phyloP scores from a whole-genome alignment of 176 grass and related monocot species.

The Canna indica region DNA sequence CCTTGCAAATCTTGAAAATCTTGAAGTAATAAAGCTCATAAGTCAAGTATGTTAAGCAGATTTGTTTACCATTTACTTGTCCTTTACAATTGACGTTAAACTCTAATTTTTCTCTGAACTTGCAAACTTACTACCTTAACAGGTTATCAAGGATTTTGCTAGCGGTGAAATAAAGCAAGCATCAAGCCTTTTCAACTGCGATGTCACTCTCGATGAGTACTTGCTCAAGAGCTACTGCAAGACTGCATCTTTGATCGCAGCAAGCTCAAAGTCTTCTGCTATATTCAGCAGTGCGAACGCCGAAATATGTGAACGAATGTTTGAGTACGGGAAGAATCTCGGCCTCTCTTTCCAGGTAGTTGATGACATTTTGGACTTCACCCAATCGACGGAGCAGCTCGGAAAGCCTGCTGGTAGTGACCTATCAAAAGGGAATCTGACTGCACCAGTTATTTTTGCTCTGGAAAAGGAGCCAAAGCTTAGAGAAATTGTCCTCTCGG shows the following conservation, averaged over 20 bases:
- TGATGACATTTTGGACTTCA: constrained; percentile 94
- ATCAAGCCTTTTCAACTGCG: constrained; percentile 67
- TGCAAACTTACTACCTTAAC: neutral
- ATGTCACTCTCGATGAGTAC: constrained; percentile 73
- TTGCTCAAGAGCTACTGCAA: constrained; percentile 98
- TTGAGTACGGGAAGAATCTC: constrained; percentile 70
- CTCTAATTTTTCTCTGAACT: neutral
- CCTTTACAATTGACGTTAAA: too few species aligned
- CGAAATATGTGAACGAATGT: constrained; percentile 61
- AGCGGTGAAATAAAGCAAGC: constrained; percentile 95
- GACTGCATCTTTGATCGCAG: constrained; percentile 70
- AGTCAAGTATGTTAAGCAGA: constrained; percentile 55
- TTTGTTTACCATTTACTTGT: neutral
- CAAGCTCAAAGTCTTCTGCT: constrained; percentile 75
- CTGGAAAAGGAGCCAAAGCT: constrained; percentile 28
- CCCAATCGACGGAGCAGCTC: constrained; percentile 76
- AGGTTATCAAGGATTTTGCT: constrained; percentile 98
- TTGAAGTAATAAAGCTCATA: constrained; percentile 93
- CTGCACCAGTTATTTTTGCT: constrained; percentile 73
- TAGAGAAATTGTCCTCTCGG: neutral
- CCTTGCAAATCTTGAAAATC: constrained; percentile 87
- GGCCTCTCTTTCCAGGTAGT: constrained; percentile 90
- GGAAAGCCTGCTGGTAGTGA: constrained; percentile 77
- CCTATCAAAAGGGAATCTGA: constrained; percentile 70
- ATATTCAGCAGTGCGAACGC: constrained; percentile 57